Percentiles rank a stretch among this genome's conserved stretches.
These are phyloP conservation scores for Corrigiola litoralis DNA, from an alignment of 179 eudicot species.

Conservation along the genomic window DNA sequence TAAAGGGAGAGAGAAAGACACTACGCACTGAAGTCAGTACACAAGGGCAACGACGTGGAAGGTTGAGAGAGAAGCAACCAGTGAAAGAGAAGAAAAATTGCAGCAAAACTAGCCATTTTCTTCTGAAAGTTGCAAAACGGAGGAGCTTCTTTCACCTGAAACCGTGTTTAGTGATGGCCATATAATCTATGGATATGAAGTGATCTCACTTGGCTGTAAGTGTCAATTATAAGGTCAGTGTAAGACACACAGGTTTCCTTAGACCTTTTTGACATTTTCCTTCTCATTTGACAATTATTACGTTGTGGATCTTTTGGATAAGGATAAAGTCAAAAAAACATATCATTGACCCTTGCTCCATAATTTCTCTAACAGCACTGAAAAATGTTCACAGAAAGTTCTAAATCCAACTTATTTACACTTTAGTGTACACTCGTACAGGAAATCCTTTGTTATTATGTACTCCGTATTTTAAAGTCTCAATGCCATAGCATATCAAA, in stretches of 20 bases:
- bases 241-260: conserved; percentile 9
- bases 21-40: conserved; percentile 69
- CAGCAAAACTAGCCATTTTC: conserved; percentile 29
- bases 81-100: conserved; percentile 23
- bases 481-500: too few species aligned
- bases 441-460: too few species aligned
- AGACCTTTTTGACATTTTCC: conserved; percentile 23
- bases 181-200: neutral
- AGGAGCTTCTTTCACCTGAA: neutral
- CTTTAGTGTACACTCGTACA: too few species aligned
- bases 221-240: conserved; percentile 19
- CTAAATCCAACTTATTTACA: too few species aligned
- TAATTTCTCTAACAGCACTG: too few species aligned
- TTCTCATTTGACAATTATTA: conserved; percentile 5
- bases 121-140: neutral
- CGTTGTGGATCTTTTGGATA: conserved; percentile 15
- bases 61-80: conserved; percentile 31
- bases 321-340: conserved; percentile 6
- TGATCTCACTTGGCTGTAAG: neutral
- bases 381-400: neutral
- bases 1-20: conserved; percentile 13
- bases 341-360: conserved; percentile 10
- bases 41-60: conserved; percentile 58
- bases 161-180: neutral
- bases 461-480: too few species aligned